Conservation (phyloP, 208 protist genomes). For the Trypanosoma congolense region DNA sequence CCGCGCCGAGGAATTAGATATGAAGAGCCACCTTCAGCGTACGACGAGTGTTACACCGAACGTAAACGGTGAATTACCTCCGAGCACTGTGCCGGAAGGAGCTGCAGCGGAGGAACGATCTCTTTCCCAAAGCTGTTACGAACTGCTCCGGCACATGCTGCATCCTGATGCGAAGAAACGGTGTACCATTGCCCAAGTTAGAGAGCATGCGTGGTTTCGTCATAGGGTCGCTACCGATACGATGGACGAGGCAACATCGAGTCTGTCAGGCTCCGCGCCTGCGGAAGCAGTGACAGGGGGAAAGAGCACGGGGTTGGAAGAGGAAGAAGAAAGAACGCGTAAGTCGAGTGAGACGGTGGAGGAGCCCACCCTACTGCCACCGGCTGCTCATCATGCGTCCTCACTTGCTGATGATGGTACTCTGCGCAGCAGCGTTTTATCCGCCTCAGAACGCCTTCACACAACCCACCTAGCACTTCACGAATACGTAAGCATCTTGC, state of each 20-base stretch:
- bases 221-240: conserved; percentile 12
- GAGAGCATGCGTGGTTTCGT: conserved; percentile 58
- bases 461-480: conserved; percentile 17
- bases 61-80: neutral
- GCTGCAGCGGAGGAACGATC: neutral
- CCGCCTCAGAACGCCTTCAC: conserved; percentile 1
- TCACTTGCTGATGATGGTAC: neutral
- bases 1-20: conserved; percentile 18
- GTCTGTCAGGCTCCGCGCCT: neutral
- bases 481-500: conserved; percentile 17
- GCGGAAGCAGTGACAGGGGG: neutral
- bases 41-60: neutral
- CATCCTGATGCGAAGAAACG: conserved; percentile 41
- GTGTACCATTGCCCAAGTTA: conserved; percentile 50
- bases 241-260: conserved; percentile 20
- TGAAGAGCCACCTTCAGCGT: neutral
- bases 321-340: too few relatives aligned
- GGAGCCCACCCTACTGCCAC: too few relatives aligned
- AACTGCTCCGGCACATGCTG: conserved; percentile 66
- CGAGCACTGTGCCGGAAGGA: neutral
- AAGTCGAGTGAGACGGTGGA: too few relatives aligned
- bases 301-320: neutral
- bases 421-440: neutral
- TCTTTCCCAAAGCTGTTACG: conserved; percentile 24
- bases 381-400: too few relatives aligned